Percentiles rank a stretch among this genome's conserved stretches.
These are phyloP conservation scores for Exophiala bonariae DNA, from an alignment of 2,329 filamentous ascomycete genomes.

Conservation along the genomic window DNA sequence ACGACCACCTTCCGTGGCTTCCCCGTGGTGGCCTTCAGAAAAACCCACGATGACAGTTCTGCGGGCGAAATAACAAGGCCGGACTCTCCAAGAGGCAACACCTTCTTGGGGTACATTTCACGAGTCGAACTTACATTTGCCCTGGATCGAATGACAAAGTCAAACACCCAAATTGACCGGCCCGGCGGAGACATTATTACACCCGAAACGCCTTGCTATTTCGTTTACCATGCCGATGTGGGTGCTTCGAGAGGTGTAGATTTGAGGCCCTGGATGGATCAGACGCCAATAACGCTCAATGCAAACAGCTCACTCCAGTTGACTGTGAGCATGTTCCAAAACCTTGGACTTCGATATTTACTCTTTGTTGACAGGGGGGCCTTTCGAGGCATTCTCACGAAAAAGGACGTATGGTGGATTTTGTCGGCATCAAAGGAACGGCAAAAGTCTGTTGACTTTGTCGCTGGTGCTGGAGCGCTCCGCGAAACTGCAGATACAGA, in stretches of 20 bases:
- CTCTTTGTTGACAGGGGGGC: slow-evolving; percentile 80
- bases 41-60: slow-evolving; percentile 1
- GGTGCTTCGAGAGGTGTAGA: slow-evolving; percentile 79
- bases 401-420: slow-evolving; percentile 96
- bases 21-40: slow-evolving; percentile 64
- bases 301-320: slow-evolving; percentile 74
- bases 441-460: slow-evolving; percentile 20
- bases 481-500: slow-evolving; percentile 13
- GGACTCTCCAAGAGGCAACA: slow-evolving; percentile 44
- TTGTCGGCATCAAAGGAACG: slow-evolving; percentile 72
- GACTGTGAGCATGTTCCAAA: slow-evolving; percentile 92
- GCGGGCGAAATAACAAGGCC: slow-evolving; percentile 5
- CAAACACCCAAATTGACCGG: slow-evolving; percentile 33
- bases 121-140: slow-evolving; percentile 86
- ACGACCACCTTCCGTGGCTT: slow-evolving; percentile 84
- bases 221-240: slow-evolving; percentile 77
- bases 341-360: slow-evolving; percentile 86
- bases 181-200: slow-evolving; percentile 45
- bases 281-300: slow-evolving; percentile 89
- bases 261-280: slow-evolving; percentile 96
- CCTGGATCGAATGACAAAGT: slow-evolving; percentile 55
- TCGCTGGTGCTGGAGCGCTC: slow-evolving; percentile 21
- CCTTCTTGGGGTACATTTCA: slow-evolving; percentile 90
- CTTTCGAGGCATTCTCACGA: slow-evolving; percentile 83
- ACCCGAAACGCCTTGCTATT: slow-evolving; percentile 63